These are phyloP conservation scores for Boletus huronensis DNA, from an alignment of 768 basidiomycete species.

Conservation along the genomic window DNA sequence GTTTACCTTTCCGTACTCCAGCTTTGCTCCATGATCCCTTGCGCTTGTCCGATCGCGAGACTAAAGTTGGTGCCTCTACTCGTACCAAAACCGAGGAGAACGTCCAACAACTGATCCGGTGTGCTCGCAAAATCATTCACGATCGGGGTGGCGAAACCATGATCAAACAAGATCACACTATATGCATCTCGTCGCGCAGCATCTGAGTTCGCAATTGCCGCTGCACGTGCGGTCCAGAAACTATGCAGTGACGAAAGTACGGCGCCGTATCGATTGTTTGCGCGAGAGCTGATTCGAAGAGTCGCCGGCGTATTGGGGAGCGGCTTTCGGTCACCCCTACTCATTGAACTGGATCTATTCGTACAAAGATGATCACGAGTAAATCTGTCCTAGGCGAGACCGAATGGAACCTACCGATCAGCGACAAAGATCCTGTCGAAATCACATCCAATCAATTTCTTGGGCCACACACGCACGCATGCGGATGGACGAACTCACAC, in stretches of 20 bases:
- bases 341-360: slow-evolving; percentile 53
- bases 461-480: rapidly evolving
- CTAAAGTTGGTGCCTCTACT: slow-evolving; percentile 43
- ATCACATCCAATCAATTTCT: neutral
- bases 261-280: slow-evolving; percentile 53
- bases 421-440: slow-evolving; percentile 49
- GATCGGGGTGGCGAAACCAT: slow-evolving; percentile 20
- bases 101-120: slow-evolving; percentile 42
- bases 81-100: slow-evolving; percentile 32
- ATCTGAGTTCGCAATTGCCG: slow-evolving; percentile 30
- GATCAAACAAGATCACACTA: slow-evolving; percentile 48
- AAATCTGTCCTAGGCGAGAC: neutral
- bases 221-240: slow-evolving; percentile 54
- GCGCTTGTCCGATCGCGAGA: slow-evolving; percentile 36
- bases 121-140: slow-evolving; percentile 46
- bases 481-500: slow-evolving; percentile 40
- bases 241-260: slow-evolving; percentile 52
- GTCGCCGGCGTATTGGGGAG: slow-evolving; percentile 42
- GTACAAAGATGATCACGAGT: neutral
- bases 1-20: slow-evolving; percentile 52
- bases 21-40: slow-evolving; percentile 38
- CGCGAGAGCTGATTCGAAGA: slow-evolving; percentile 32
- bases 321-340: slow-evolving; percentile 38
- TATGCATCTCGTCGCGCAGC: slow-evolving; percentile 49
- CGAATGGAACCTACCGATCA: slow-evolving; percentile 36